Conservation (phyloP, 225 moss, liverwort and hornwort species). For the Straminergon stramineum region DNA sequence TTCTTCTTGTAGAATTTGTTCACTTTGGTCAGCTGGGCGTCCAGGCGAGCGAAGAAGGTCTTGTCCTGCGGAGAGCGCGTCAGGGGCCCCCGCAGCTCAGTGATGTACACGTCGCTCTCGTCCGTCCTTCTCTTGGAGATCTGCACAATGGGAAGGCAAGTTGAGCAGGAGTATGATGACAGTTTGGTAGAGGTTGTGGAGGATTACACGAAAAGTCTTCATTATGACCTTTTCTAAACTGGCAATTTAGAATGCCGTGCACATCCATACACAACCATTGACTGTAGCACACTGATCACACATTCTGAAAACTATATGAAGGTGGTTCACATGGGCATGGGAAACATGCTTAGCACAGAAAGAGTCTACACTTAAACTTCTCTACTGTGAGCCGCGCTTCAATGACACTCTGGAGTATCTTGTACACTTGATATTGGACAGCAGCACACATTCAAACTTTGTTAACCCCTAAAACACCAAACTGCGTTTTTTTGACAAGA, state of each 20-base stretch:
- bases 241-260: not conserved
- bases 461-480: too few species aligned
- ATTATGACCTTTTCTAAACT: not conserved
- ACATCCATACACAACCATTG: not conserved
- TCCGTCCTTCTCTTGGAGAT: not conserved
- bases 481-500: too few species aligned
- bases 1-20: slow-evolving; percentile 54
- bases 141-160: not conserved
- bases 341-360: not conserved
- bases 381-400: not conserved
- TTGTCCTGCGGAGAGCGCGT: slow-evolving; percentile 43
- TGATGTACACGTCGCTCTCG: slow-evolving; percentile 21
- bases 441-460: too few species aligned
- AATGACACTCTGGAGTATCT: not conserved
- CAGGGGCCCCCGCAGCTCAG: slow-evolving; percentile 36
- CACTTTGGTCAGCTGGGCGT: slow-evolving; percentile 62
- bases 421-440: too few species aligned
- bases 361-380: not conserved
- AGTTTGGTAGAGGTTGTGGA: not conserved
- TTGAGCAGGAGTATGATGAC: not conserved
- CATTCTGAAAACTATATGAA: not conserved
- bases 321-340: not conserved
- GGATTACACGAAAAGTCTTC: not conserved
- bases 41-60: slow-evolving; percentile 45
- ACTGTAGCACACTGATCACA: not conserved